phyloP scores from a whole-genome alignment of 1,139 yeast species.

The Meyerozyma carpophila region DNA sequence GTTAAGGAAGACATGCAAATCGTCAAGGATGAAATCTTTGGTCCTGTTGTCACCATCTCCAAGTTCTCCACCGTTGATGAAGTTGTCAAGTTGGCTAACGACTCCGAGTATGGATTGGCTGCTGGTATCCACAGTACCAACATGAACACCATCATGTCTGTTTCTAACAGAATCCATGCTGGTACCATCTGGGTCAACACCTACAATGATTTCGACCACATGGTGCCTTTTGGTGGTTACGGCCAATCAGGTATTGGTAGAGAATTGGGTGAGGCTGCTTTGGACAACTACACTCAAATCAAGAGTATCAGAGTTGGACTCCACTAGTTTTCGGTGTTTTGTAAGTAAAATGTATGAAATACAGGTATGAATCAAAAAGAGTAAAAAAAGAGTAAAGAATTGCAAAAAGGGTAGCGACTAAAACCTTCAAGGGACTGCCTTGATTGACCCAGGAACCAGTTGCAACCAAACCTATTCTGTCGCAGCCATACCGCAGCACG shows the following conservation, averaged over 20 bases:
- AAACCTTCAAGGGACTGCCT: no score
- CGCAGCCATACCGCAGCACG: background rate
- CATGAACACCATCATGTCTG: constrained; percentile 32
- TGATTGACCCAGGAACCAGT: no score
- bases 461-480: background rate
- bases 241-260: constrained; percentile 88
- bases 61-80: constrained; percentile 72
- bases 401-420: no score
- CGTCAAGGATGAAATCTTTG: constrained; percentile 80
- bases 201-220: constrained; percentile 77
- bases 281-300: constrained; percentile 75
- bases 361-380: no score
- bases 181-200: constrained; percentile 87
- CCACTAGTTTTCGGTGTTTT: background rate
- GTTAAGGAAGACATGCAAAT: constrained; percentile 63
- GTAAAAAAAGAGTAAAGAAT: no score
- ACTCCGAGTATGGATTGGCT: constrained; percentile 75
- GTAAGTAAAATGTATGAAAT: background rate
- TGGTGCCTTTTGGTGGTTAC: constrained; percentile 84
- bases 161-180: constrained; percentile 63
- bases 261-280: constrained; percentile 84
- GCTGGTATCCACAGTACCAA: constrained; percentile 73
- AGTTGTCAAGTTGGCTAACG: constrained; percentile 64
- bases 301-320: constrained; percentile 66
- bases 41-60: constrained; percentile 75